A percentile compares a stretch with the other conserved stretches of the same genome.
Conservation (phyloP, 2,329 filamentous ascomycete species). For the Hypocreales sp. region DNA sequence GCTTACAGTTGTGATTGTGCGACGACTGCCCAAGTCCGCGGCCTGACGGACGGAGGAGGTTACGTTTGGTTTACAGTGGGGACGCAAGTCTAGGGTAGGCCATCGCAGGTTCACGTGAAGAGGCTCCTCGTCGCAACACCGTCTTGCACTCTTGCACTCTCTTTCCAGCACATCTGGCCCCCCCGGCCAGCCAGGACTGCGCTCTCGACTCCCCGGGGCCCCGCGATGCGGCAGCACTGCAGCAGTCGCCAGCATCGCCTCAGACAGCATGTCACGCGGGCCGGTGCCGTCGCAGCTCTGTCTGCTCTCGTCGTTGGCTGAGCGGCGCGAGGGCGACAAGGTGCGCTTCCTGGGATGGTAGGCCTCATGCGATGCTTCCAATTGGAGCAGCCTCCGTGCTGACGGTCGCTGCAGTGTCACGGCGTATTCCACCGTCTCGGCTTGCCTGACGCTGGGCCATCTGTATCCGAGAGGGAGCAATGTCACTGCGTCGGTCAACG, state of each 20-base stretch:
- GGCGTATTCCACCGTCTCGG: slow-evolving; percentile 36
- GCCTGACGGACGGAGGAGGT: too few species aligned
- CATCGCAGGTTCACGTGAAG: too few species aligned
- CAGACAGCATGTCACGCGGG: slow-evolving; percentile 30
- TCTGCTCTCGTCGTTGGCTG: slow-evolving; percentile 46
- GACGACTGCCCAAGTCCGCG: background rate
- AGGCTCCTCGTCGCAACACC: too few species aligned
- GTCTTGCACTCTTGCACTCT: too few species aligned
- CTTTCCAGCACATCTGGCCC: too few species aligned
- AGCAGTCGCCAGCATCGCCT: background rate
- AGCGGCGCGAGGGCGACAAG: slow-evolving; percentile 47
- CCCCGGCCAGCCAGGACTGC: too few species aligned
- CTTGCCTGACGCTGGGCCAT: slow-evolving; percentile 53
- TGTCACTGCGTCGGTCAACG: slow-evolving; percentile 46
- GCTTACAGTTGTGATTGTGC: too few species aligned
- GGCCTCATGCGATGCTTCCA: slow-evolving; percentile 22
- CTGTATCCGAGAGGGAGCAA: slow-evolving; percentile 34
- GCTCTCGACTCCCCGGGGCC: too few species aligned
- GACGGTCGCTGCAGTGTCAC: slow-evolving; percentile 26
- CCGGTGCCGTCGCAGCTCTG: slow-evolving; percentile 50
- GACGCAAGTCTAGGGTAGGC: too few species aligned
- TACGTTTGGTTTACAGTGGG: too few species aligned
- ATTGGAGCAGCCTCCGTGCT: too few species aligned
- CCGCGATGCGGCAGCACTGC: too few species aligned
- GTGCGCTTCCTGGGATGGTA: slow-evolving; percentile 89